These are phyloP conservation scores for Penicillium verhagenii DNA, from an alignment of 495 filamentous ascomycete species.

Conservation along the genomic window DNA sequence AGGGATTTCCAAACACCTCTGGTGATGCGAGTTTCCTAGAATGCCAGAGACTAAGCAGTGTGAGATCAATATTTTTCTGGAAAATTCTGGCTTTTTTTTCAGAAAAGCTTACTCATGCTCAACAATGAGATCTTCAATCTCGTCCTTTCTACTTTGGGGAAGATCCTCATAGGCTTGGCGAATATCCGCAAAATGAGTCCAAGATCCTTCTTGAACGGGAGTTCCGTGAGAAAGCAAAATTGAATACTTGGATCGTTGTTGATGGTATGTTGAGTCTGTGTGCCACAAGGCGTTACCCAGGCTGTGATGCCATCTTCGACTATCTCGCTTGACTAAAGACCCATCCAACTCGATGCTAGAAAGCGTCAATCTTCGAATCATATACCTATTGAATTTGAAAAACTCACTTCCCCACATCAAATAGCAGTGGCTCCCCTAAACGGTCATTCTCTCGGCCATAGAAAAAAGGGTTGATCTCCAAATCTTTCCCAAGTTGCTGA, in stretches of 20 bases:
- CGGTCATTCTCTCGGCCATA: slow-evolving; percentile 24
- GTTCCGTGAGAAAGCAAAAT: slow-evolving; percentile 23
- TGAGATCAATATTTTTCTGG: not conserved
- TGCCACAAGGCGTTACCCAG: slow-evolving; percentile 25
- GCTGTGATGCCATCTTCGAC: slow-evolving; percentile 23
- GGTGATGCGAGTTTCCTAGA: slow-evolving; percentile 22
- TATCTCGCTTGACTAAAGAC: slow-evolving; percentile 17
- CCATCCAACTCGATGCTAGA: slow-evolving; percentile 21
- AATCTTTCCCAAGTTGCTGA: slow-evolving; percentile 18
- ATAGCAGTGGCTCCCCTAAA: slow-evolving; percentile 16
- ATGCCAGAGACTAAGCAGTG: slow-evolving; percentile 19
- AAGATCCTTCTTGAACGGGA: slow-evolving; percentile 20
- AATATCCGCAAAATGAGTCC: slow-evolving; percentile 24
- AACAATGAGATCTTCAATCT: slow-evolving; percentile 19
- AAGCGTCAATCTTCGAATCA: not conserved
- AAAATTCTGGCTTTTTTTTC: not conserved
- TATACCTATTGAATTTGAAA: no score
- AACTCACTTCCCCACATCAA: slow-evolving; percentile 23
- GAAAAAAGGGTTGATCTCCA: slow-evolving; percentile 25
- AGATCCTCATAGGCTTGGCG: slow-evolving; percentile 16
- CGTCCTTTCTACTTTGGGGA: slow-evolving; percentile 14
- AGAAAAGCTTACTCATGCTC: slow-evolving; percentile 20
- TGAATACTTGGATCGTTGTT: slow-evolving; percentile 23
- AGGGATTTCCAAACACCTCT: slow-evolving; percentile 17
- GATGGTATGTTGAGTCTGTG: slow-evolving; percentile 25